Base-by-base conservation (phyloP, 2,329 filamentous ascomycete species). In the Albophoma yamanashiensis region DNA sequence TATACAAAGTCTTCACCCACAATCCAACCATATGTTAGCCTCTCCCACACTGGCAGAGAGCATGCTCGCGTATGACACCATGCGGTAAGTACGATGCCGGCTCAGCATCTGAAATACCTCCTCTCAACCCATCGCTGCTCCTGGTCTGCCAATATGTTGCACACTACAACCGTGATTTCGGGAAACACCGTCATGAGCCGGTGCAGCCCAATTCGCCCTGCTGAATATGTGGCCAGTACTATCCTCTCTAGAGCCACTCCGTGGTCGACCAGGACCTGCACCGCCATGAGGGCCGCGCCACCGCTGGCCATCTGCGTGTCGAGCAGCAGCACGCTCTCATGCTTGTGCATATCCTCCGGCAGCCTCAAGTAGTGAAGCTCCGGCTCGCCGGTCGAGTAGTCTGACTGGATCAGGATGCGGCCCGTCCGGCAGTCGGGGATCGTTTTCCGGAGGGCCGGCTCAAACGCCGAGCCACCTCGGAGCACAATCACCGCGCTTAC, bases 251-350 rank as follows among this genome's bases (percentile, higher is more conserved):
- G 87, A 7, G 84, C 77, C 8, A 97, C 92, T 14, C 94, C 94
- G 69, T 97, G 92, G 72, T 99, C 94, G 20, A 96, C 86, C 58
- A 99, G 78, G n/a, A 97, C 91, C 69, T 94, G 89, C 50, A 97
- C 92, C 0, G 94, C 92, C 94, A 99, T 99, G 61, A 99, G 77
- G 1, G 84, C 85, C 20, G 85, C 83, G 42, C 92, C 93, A 52
- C 94, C 94, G 62, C 88, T 92, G 34, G 91, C 91, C 89, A 97
- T 97, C 71, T 99, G 94, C 17, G 92, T 88, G 73, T 97, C 94
- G 25, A 97, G 78, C 9, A 99, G 79, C 62, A 99, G 78, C 22
- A 99, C 91, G 57, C 88, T 88, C 64, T 90, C 87, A 69, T 96
- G 89, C 50, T 82, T 74, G 62, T 82, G 76, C 60, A 97, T 89